Percentiles rank a stretch among this genome's conserved stretches.
These are phyloP conservation scores for Epichloe glyceriae DNA, from an alignment of 2,329 filamentous ascomycete genomes.

Conservation along the genomic window DNA sequence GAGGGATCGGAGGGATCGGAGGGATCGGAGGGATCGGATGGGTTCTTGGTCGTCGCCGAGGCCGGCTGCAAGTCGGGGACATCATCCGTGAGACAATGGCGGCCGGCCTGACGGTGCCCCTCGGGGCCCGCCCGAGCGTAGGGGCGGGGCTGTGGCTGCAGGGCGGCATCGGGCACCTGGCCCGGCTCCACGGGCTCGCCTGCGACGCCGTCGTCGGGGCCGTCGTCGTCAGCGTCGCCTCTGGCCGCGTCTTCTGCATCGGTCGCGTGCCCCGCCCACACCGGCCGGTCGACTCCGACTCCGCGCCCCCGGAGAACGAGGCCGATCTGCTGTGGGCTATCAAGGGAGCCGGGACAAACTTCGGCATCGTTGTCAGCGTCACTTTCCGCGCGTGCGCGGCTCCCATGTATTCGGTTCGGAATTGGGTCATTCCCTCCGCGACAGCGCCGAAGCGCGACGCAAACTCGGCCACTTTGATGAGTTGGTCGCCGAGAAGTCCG, in stretches of 20 bases:
- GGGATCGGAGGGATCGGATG: constrained; percentile 2
- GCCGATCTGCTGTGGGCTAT: constrained; percentile 43
- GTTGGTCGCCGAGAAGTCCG: not conserved
- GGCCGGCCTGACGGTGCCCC: constrained; percentile 39
- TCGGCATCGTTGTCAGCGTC: constrained; percentile 43
- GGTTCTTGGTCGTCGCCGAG: constrained; percentile 33
- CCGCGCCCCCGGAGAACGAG: constrained; percentile 28
- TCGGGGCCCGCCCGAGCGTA: constrained; percentile 50
- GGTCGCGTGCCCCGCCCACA: constrained; percentile 29
- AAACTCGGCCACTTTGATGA: not conserved
- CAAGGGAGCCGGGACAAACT: constrained; percentile 45
- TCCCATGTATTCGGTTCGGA: constrained; percentile 25
- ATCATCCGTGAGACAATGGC: constrained; percentile 31
- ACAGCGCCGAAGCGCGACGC: constrained; percentile 7
- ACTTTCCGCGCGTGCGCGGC: constrained; percentile 33
- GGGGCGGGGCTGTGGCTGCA: constrained; percentile 51
- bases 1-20: not conserved
- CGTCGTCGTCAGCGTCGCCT: constrained; percentile 39
- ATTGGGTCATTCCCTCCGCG: constrained; percentile 27
- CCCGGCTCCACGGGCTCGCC: constrained; percentile 40
- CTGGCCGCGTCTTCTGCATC: constrained; percentile 33
- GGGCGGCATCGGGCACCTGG: constrained; percentile 50
- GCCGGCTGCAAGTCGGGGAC: constrained; percentile 43
- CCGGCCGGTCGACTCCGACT: not conserved
- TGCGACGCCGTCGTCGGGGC: constrained; percentile 50